Percentiles rank a stretch among this genome's conserved stretches.
phyloP scores from a whole-genome alignment of 306 rosid species.

The Cyclanthera cordifolia region DNA sequence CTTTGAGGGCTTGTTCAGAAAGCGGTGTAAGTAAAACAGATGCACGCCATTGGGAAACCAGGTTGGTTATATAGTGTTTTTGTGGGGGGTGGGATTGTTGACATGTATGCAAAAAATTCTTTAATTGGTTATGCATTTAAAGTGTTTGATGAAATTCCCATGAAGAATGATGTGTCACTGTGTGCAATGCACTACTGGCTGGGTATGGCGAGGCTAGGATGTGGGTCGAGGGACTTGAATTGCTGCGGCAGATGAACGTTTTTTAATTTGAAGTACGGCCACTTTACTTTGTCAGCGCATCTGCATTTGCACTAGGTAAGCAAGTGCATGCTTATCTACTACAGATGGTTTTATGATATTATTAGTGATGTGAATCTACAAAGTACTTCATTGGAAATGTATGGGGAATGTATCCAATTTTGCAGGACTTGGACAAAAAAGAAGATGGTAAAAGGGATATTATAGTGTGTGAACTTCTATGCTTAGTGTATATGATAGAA shows the following conservation, averaged over 20 bases:
- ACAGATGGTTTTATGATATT: slow-evolving; percentile 23
- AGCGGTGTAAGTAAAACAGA: slow-evolving; percentile 31
- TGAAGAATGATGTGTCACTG: slow-evolving; percentile 41
- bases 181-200: slow-evolving; percentile 57
- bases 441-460: slow-evolving; percentile 40
- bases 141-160: slow-evolving; percentile 71
- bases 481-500: slow-evolving; percentile 64
- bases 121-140: slow-evolving; percentile 32
- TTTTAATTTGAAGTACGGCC: slow-evolving; percentile 48
- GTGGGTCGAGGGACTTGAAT: slow-evolving; percentile 43
- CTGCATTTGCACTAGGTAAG: slow-evolving; percentile 47
- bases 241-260: slow-evolving; percentile 41
- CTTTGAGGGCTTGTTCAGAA: slow-evolving; percentile 40
- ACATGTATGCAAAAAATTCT: slow-evolving; percentile 35
- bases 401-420: slow-evolving; percentile 48
- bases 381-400: slow-evolving; percentile 65
- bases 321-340: slow-evolving; percentile 49
- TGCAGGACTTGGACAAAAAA: slow-evolving; percentile 31
- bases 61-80: slow-evolving; percentile 61
- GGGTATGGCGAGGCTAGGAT: slow-evolving; percentile 51
- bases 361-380: slow-evolving; percentile 48
- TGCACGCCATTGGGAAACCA: slow-evolving; percentile 46
- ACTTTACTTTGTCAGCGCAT: slow-evolving; percentile 54
- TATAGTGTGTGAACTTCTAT: slow-evolving; percentile 64
- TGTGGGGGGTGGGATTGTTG: slow-evolving; percentile 64